phyloP scores from a whole-genome alignment of 768 basidiomycete genomes.

The Amanita pallidorosea region DNA sequence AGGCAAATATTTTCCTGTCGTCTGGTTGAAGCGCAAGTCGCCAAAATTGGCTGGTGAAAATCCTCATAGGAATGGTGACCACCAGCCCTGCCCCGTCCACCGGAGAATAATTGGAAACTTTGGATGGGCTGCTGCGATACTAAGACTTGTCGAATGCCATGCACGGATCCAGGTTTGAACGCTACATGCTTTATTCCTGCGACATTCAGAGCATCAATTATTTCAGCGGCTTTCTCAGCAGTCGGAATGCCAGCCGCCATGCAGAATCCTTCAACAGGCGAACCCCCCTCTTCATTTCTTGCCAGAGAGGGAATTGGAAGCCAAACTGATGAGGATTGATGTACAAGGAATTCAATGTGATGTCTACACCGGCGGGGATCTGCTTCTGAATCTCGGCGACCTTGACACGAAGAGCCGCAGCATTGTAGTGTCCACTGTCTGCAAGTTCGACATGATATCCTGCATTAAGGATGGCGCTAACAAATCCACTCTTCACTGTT shows the following conservation, averaged over 20 bases:
- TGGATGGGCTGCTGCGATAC: conserved; percentile 88
- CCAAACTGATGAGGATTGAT: conserved; percentile 97
- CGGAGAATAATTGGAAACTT: conserved; percentile 97
- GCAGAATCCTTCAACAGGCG: conserved; percentile 98
- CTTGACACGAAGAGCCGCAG: conserved; percentile 79
- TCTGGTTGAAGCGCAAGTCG: conserved; percentile 85
- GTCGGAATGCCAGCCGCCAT: conserved; percentile 96
- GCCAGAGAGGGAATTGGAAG: conserved; percentile 98
- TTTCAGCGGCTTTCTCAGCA: conserved; percentile 95
- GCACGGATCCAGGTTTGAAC: conserved; percentile 97
- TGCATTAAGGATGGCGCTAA: conserved; percentile 83
- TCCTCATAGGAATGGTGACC: conserved; percentile 99
- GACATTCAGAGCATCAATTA: conserved; percentile 70
- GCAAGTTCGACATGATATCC: conserved; percentile 97
- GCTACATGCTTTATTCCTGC: conserved; percentile 94
- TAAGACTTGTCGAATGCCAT: conserved; percentile 96
- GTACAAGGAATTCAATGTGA: conserved; percentile 92
- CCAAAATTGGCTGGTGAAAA: conserved; percentile 91
- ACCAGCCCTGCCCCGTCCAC: conserved; percentile 98
- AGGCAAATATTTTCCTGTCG: conserved; percentile 82
- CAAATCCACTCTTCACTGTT: conserved; percentile 93
- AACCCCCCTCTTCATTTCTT: conserved; percentile 89
- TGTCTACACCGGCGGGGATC: conserved; percentile 80
- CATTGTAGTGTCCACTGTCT: conserved; percentile 95
- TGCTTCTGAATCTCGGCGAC: conserved; percentile 84